Conservation (phyloP, 306 rosid species). For the Fagus sylvatica region DNA sequence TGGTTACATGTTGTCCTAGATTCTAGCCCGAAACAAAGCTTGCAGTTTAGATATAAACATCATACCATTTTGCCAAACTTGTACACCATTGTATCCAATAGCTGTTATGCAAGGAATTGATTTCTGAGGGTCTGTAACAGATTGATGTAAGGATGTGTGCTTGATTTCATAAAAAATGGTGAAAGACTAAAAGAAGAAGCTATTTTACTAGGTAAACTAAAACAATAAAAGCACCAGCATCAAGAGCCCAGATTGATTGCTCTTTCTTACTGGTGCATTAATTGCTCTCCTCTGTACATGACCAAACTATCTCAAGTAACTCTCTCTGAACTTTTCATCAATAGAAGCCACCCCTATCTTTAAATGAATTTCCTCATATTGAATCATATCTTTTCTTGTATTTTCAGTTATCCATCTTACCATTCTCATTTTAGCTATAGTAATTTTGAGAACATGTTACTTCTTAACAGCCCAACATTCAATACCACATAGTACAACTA, state of each 20-base stretch:
- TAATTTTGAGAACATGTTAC: no score
- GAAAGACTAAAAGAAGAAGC: neutral
- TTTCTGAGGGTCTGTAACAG: constrained; percentile 49
- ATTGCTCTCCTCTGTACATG: no score
- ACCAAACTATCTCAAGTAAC: no score
- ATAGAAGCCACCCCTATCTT: no score
- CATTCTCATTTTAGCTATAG: no score
- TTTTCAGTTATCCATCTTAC: no score
- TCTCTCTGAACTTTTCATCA: no score
- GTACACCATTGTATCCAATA: constrained; percentile 55
- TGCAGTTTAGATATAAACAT: neutral
- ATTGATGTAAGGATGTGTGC: constrained; percentile 39
- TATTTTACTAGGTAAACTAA: neutral
- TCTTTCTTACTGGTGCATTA: no score
- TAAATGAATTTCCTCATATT: no score
- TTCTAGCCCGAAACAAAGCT: neutral
- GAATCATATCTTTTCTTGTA: no score
- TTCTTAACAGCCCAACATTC: no score
- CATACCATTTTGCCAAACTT: constrained; percentile 63
- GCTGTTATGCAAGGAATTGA: constrained; percentile 50
- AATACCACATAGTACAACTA: no score
- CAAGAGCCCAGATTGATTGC: neutral
- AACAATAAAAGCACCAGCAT: neutral
- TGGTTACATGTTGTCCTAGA: neutral
- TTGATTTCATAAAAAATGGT: neutral